A percentile compares a stretch with the other conserved stretches of the same genome.
Evolutionary conservation across 2,329 filamentous ascomycete genomes (phyloP).

Genomic region (Byssoonygena ceratinophila): DNA sequence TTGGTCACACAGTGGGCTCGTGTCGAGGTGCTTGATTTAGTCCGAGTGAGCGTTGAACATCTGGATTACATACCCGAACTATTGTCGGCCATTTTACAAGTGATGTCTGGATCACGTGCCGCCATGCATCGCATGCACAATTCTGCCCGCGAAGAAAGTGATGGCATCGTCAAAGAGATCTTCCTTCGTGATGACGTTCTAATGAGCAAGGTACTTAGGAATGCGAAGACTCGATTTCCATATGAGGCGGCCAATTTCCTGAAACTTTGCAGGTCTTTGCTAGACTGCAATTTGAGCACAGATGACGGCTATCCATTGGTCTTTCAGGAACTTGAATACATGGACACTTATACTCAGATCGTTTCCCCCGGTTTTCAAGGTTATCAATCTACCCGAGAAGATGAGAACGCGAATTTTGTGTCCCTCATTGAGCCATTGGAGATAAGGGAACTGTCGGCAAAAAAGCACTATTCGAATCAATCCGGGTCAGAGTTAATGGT

Average conservation of each 20-base stretch:
- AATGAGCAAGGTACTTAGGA: constrained; percentile 50
- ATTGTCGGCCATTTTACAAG: constrained; percentile 53
- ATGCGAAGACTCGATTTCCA: constrained; percentile 68
- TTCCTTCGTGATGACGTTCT: constrained; percentile 50
- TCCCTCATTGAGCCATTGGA: constrained; percentile 51
- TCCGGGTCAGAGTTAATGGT: constrained; percentile 24
- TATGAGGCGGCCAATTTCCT: constrained; percentile 75
- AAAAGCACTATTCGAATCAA: not conserved
- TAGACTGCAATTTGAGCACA: constrained; percentile 36
- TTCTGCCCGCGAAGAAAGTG: constrained; percentile 16
- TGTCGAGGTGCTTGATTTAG: constrained; percentile 55
- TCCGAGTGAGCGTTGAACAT: constrained; percentile 55
- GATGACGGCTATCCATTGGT: constrained; percentile 45
- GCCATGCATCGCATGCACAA: constrained; percentile 18
- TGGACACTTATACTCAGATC: constrained; percentile 64
- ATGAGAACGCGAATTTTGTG: constrained; percentile 74
- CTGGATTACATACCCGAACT: constrained; percentile 65
- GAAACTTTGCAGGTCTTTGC: constrained; percentile 57
- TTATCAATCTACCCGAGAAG: constrained; percentile 71
- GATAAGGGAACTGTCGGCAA: constrained; percentile 28
- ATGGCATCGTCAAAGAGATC: constrained; percentile 35
- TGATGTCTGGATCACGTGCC: constrained; percentile 43
- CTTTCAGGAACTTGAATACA: constrained; percentile 54
- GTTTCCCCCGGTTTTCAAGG: constrained; percentile 61
- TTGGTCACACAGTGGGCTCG: constrained; percentile 55